These are phyloP conservation scores for Chalciporus sp. DNA, from an alignment of 1,284 basidiomycete genomes.

Conservation along the genomic window DNA sequence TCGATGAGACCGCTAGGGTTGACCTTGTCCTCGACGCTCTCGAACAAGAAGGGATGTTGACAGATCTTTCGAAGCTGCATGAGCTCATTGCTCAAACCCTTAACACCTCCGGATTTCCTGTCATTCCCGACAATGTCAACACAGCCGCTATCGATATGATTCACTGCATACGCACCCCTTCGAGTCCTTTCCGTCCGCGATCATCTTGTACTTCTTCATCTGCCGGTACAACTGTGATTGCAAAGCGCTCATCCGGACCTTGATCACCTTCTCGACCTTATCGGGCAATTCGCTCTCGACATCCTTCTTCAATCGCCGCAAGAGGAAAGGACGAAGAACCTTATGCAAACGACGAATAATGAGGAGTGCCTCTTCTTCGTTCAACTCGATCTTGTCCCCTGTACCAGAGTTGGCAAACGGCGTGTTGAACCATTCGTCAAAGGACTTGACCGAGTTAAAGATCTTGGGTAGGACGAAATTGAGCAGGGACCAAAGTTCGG, in stretches of 20 bases:
- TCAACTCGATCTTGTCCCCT: slow-evolving; percentile 97
- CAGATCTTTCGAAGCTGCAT: slow-evolving; percentile 99
- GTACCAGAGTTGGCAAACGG: slow-evolving; percentile 98
- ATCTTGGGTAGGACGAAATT: slow-evolving; percentile 98
- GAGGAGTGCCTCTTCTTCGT: slow-evolving; percentile 98
- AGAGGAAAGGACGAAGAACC: slow-evolving; percentile 95
- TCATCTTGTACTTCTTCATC: slow-evolving; percentile 98
- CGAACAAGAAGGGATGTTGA: slow-evolving; percentile 96
- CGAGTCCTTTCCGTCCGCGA: slow-evolving; percentile 82
- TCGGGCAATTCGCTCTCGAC: slow-evolving; percentile 97
- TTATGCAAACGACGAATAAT: slow-evolving; percentile 99
- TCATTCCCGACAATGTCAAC: slow-evolving; percentile 5
- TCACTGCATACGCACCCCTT: slow-evolving; percentile 53
- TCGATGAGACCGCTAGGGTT: slow-evolving; percentile 83
- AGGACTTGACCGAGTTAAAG: slow-evolving; percentile 99
- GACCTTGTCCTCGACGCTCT: slow-evolving; percentile 92
- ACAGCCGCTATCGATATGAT: neutral
- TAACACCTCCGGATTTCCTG: slow-evolving; percentile 77
- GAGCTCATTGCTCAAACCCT: slow-evolving; percentile 93
- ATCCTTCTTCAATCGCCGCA: slow-evolving; percentile 97
- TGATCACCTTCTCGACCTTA: slow-evolving; percentile 99
- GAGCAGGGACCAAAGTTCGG: slow-evolving; percentile 96
- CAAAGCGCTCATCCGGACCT: slow-evolving; percentile 94
- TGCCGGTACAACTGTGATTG: slow-evolving; percentile 97
- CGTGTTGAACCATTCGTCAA: slow-evolving; percentile 99